Evolutionary conservation across 169 alveolate species (phyloP), one percentile per base, ranked within the genome.

Genomic region (Cryptosporidium baileyi): DNA sequence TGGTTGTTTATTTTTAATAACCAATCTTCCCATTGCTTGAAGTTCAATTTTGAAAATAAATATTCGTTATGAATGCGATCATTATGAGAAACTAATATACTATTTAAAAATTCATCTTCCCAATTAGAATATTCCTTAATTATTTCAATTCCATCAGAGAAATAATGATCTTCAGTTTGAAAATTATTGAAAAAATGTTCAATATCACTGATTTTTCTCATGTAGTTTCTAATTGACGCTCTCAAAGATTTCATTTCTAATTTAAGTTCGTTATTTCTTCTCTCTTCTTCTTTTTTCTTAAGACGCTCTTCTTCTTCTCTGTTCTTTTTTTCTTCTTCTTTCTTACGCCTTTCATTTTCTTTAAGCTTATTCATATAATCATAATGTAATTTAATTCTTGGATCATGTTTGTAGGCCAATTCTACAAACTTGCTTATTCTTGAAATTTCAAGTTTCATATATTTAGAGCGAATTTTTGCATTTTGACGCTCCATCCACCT

Each of bases 401-500:
- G 96, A 54, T 94, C 96, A 85, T 89, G 88, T 82, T 94, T 91
- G 82, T 93, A 94, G 1, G 98, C 97, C 3, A 93, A 63, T 82
- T 94, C 96, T 19, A 94, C 96, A 24, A 96, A 91, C 89, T 93
- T 95, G 49, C 91, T 94, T 22, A 96, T 94, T 90, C 98, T 91
- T 24, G 94, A 82, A 61, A 94, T 91, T 89, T 96, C 98, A 59
- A 91, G 92, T 81, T 91, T 95, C 26, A 91, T 85, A 19, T 94
- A 93, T 67, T 95, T 93, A 15, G 93, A 92, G 60, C 94, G 96
- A 67, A 93, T 93, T 90, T 94, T 96, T 59, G 89, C 92, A 91
- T 96, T 96, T 81, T 96, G 98, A 51, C 96, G 93, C 60, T 94
- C 96, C 98, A 96, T 96, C 96, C 97, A 96, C 67, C 98, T 91